Conservation (phyloP, 2,329 filamentous ascomycete genomes). For the Phialocephala sp. region DNA sequence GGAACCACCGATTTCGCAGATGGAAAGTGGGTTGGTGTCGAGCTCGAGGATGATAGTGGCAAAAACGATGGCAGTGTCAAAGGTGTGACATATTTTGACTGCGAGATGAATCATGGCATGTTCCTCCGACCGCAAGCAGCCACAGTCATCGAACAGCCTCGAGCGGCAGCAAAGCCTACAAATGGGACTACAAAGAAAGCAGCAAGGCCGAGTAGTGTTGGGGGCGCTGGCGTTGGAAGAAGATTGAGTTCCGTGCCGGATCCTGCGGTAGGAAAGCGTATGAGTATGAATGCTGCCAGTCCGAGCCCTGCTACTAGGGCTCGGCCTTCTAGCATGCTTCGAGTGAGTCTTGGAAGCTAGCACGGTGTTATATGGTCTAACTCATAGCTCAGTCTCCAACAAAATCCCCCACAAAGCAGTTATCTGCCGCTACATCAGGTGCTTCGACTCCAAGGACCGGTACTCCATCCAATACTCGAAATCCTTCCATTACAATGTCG, state of each 20-base stretch:
- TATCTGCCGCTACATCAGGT: slow-evolving; percentile 60
- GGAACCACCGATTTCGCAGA: slow-evolving; percentile 80
- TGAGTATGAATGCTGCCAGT: slow-evolving; percentile 74
- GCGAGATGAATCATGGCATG: slow-evolving; percentile 77
- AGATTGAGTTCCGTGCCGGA: slow-evolving; percentile 56
- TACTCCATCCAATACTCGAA: slow-evolving; percentile 63
- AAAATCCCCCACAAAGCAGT: slow-evolving; percentile 80
- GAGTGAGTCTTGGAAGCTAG: slow-evolving; percentile 50
- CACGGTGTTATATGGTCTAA: not conserved
- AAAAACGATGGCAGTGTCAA: slow-evolving; percentile 96
- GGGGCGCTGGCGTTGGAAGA: slow-evolving; percentile 40
- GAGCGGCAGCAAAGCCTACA: slow-evolving; percentile 46
- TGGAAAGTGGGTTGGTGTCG: slow-evolving; percentile 89
- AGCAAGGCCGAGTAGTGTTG: slow-evolving; percentile 53
- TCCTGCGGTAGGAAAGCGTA: slow-evolving; percentile 62
- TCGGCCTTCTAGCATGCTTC: slow-evolving; percentile 60
- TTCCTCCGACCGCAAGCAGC: slow-evolving; percentile 81
- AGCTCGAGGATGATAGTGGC: slow-evolving; percentile 79
- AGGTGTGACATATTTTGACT: slow-evolving; percentile 88
- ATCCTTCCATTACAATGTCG: slow-evolving; percentile 45
- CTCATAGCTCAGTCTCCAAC: slow-evolving; percentile 65
- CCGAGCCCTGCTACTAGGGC: slow-evolving; percentile 70
- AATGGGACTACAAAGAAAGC: slow-evolving; percentile 44
- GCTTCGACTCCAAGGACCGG: slow-evolving; percentile 65
- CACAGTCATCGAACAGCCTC: slow-evolving; percentile 58